phyloP scores from a whole-genome alignment of 306 rosid genomes.

The Dicorynia guianensis region DNA sequence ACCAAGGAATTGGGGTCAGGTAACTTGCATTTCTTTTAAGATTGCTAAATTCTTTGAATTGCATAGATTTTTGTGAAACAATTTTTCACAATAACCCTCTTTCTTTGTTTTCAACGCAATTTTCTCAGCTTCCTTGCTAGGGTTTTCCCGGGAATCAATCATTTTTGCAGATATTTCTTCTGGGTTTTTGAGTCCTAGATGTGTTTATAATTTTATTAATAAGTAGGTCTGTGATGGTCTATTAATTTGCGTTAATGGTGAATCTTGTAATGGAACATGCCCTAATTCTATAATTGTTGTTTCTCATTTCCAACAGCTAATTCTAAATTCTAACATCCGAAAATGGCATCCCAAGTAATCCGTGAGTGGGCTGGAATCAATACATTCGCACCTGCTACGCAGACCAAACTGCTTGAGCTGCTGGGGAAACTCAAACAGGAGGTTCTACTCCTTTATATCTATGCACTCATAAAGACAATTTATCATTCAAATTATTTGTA shows the following conservation, averaged over 20 bases:
- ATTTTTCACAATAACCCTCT: neutral
- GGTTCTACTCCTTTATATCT: slow-evolving; percentile 34
- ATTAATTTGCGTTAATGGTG: no score
- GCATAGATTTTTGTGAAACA: neutral
- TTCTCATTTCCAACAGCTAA: neutral
- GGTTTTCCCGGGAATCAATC: neutral
- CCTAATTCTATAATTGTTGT: neutral
- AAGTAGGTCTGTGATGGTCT: neutral
- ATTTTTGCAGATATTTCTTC: neutral
- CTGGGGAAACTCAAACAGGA: slow-evolving; percentile 63
- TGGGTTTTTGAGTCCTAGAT: neutral
- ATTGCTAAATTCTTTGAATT: neutral
- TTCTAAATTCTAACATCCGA: neutral
- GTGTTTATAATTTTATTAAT: no score
- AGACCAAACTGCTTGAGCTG: slow-evolving; percentile 64
- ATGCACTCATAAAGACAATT: neutral
- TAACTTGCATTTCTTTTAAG: neutral
- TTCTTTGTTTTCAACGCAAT: neutral
- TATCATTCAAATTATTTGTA: no score
- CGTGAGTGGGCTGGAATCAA: slow-evolving; percentile 72
- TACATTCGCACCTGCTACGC: slow-evolving; percentile 64
- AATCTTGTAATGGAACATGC: no score
- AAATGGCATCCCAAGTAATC: slow-evolving; percentile 53
- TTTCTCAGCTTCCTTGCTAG: neutral
- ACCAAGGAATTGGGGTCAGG: neutral